Base-by-base conservation (phyloP, 306 rosid species). In the Cercis canadensis region DNA sequence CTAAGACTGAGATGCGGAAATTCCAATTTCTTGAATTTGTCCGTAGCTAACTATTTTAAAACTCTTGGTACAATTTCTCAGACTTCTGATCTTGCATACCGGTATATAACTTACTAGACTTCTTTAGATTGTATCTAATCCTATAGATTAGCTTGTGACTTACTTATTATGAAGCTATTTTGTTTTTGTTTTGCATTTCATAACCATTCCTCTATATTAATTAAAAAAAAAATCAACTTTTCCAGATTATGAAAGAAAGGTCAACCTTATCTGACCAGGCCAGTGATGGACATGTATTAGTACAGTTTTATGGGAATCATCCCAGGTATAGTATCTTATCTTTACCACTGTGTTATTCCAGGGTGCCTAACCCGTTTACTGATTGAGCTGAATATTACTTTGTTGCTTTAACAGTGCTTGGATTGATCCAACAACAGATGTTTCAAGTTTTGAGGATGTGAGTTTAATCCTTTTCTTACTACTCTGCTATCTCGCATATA, bases 381-480 rank as follows among this genome's bases (percentile, higher is more conserved):
- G 70, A 65, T 19, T 39, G 56, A 40, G 43, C 46, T 63, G 18
- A 74, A 68, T 53, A 15, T 71, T 63, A 50, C 57, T 31, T 57
- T 67, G 47, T 55, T 67, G 36, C 44, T 75, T 76, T 68, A 24
- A n/a, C 86, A 81, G 88, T 72, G 77, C 77, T n/a, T 70, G 86
- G 88, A 32, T 84, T 78, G 88, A 84, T 71, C 88, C 84, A 40
- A 40, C 50, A 10, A 75, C 76, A 67, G 77, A 81, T 81, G 72
- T 84, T 75, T 81, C 86, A 24, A 32, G 53, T 31, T 82, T 84
- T 67, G 84, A 81, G 72, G 77, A 84, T 67, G 88, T 84, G 80
- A 84, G 88, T 78, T 43, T 64, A 37, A 50, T 71, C 33, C 62
- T 74, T 74, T 47, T 65, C 75, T 44, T 14, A 9, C 65, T 45